These are phyloP conservation scores for Clarireedia paspali DNA, from an alignment of 2,329 filamentous ascomycete species.

Conservation along the genomic window DNA sequence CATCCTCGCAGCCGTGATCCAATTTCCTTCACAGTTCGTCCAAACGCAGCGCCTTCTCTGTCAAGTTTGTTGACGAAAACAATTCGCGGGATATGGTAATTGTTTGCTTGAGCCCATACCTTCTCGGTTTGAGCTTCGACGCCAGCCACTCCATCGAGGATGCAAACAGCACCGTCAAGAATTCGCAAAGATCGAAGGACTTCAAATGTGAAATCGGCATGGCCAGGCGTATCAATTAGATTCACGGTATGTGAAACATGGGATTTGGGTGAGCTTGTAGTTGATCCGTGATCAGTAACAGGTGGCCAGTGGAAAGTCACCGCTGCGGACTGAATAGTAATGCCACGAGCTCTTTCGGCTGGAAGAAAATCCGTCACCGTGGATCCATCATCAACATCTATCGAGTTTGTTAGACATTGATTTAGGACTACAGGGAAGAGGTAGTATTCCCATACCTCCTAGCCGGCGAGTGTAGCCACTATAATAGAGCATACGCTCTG, in stretches of 20 bases:
- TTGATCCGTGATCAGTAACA: slow-evolving; percentile 18
- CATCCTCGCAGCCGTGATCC: slow-evolving; percentile 71
- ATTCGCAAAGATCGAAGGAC: slow-evolving; percentile 85
- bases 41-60: slow-evolving; percentile 74
- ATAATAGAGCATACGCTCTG: slow-evolving; percentile 97
- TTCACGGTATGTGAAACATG: slow-evolving; percentile 65
- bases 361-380: slow-evolving; percentile 97
- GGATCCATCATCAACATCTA: slow-evolving; percentile 90
- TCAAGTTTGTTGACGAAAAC: slow-evolving; percentile 82
- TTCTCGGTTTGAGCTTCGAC: slow-evolving; percentile 97
- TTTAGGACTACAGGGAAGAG: background rate
- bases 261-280: slow-evolving; percentile 39
- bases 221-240: slow-evolving; percentile 91
- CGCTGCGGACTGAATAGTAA: slow-evolving; percentile 95
- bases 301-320: slow-evolving; percentile 94
- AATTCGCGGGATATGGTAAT: slow-evolving; percentile 76
- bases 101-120: slow-evolving; percentile 86
- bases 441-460: slow-evolving; percentile 45
- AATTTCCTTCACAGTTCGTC: slow-evolving; percentile 77
- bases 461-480: slow-evolving; percentile 82
- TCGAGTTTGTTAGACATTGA: background rate
- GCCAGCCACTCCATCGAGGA: slow-evolving; percentile 84
- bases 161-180: slow-evolving; percentile 84
- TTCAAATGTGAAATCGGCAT: slow-evolving; percentile 96
- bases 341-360: slow-evolving; percentile 82